Base-by-base conservation (phyloP, 805 yeast species). In the Teunomyces gatunensis region DNA sequence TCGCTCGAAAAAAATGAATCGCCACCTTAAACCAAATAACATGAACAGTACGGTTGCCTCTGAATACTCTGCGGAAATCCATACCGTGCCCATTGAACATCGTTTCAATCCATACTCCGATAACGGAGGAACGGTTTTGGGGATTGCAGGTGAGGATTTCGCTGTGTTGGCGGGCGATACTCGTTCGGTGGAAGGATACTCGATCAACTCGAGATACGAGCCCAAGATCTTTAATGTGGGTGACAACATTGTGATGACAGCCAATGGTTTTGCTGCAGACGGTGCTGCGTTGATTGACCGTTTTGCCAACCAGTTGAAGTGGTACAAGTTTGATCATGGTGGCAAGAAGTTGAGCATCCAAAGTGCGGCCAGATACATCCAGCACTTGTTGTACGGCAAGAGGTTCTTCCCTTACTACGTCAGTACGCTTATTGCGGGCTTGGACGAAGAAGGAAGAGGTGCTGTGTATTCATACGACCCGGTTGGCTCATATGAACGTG, bases 121-220 rank as follows among this genome's bases (percentile, higher is more conserved):
- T 68, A 89, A 91, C 60, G 99, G 99, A 59, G 99, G 99, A 61
- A 92, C 98, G 6, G 91, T 92, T 47, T 73, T 94, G 56, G 99
- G 98, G 45, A 94, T 94, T 68, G 97, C 99, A 1, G 99, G 99
- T 44, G 88, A 89, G 65, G 97, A 94, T 68, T 94, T 90, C 61
- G 97, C 96, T 15, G 94, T 94, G 30, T 76, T 94, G 51, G 99
- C 99, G 0, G 98, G 98, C 40, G 99, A 94, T 67, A 94, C 99
- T n/a, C 85, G 99, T 75, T 95, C 87, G 61, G 89, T 96, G 4
- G 84, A 87, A 15, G 99, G 97, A 18, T 94, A 90, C 71, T 84
- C 88, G 53, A 94, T 94, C 67, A 90, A 94, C 66, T 84, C 97
- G 7, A 83, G 99, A 63, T 84, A 87, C 66, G 94, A 89, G 66